phyloP scores from a whole-genome alignment of 2,329 filamentous ascomycete genomes.

The Teratosphaeria gauchensis region DNA sequence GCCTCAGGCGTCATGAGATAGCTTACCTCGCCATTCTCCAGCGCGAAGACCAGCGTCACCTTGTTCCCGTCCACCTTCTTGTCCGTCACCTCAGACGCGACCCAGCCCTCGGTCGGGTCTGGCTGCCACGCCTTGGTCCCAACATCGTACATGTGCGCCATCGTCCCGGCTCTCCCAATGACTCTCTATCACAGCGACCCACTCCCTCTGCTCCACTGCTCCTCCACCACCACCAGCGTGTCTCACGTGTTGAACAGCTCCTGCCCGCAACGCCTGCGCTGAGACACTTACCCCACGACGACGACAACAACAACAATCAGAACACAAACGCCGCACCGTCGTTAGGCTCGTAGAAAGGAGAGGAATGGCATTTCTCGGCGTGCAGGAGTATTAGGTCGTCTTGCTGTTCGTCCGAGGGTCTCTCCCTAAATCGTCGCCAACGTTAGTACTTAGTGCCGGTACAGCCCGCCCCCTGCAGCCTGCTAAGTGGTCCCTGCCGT shows the following conservation, averaged over 20 bases:
- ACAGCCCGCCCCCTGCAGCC: too few species aligned
- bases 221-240: not conserved
- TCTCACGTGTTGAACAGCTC: not conserved
- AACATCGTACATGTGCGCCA: conserved; percentile 67
- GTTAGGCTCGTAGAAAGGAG: not conserved
- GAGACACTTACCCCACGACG: not conserved
- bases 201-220: not conserved
- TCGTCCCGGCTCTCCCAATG: not conserved
- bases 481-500: too few species aligned
- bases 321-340: not conserved
- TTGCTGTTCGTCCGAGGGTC: not conserved
- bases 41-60: conserved; percentile 74
- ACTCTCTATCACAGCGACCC: not conserved
- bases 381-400: not conserved
- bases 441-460: too few species aligned
- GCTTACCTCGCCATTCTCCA: conserved; percentile 85
- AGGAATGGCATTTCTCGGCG: not conserved
- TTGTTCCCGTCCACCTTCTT: conserved; percentile 79
- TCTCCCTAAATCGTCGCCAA: too few species aligned
- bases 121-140: conserved; percentile 98
- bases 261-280: not conserved
- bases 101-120: conserved; percentile 90
- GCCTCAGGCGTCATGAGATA: not conserved
- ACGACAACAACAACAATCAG: not conserved
- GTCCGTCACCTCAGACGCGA: conserved; percentile 85